Conservation (phyloP, 2,329 filamentous ascomycete genomes). For the Fusarium sp. region DNA sequence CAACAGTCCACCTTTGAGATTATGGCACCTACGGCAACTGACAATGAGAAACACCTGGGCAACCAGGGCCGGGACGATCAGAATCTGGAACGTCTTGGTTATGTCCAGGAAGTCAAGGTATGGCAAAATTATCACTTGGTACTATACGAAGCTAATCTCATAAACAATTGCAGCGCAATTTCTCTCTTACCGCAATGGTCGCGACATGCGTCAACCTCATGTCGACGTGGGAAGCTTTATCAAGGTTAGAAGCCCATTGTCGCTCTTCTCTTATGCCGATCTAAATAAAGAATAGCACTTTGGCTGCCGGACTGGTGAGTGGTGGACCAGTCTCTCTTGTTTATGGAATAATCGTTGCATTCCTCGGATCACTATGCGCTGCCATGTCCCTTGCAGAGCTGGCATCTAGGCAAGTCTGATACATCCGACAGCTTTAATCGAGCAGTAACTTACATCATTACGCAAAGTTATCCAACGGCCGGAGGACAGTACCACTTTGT, state of each 20-base stretch:
- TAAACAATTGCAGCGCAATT: no score
- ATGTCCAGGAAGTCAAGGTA: constrained; percentile 6
- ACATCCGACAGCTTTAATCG: background rate
- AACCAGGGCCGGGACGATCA: background rate
- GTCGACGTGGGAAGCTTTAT: no score
- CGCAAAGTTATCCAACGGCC: background rate
- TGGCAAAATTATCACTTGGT: no score
- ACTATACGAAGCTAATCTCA: no score
- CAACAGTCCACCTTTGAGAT: background rate
- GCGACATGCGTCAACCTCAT: no score
- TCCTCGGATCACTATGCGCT: constrained; percentile 3
- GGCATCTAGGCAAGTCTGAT: constrained; percentile 1
- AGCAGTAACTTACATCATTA: background rate
- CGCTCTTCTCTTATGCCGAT: no score
- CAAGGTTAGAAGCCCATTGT: no score
- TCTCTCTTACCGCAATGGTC: no score
- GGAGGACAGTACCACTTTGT: constrained; percentile 29
- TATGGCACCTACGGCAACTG: background rate
- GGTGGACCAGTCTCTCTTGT: background rate
- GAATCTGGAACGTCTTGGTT: constrained; percentile 13
- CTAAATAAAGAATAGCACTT: background rate
- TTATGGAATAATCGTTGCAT: background rate
- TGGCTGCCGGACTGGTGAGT: background rate
- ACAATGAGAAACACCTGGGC: constrained; percentile 11
- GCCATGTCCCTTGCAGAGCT: constrained; percentile 9